Evolutionary conservation across 176 grass and related monocot genomes (phyloP).

Genomic region (Oryza meridionalis): DNA sequence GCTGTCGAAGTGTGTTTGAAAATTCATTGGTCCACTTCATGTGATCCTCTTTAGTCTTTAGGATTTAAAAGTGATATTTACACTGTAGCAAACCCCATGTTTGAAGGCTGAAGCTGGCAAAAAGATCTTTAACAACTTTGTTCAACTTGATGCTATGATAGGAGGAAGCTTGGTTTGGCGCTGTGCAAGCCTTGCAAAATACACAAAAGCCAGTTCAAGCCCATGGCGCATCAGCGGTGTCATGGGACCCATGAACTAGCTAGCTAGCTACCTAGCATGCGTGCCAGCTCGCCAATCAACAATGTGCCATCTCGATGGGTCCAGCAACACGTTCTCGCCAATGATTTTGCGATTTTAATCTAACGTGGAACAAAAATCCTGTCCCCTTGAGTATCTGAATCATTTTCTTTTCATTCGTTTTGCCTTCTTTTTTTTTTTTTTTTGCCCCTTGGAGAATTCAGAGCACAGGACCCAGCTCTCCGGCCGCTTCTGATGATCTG

Average conservation of each 20-base stretch:
- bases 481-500: too few relatives aligned
- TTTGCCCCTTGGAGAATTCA: not conserved
- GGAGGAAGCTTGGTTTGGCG: not conserved
- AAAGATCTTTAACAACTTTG: constrained; percentile 18
- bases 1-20: not conserved
- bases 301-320: not conserved
- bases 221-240: not conserved
- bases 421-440: not conserved
- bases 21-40: not conserved
- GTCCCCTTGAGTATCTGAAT: not conserved
- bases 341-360: constrained; percentile 1
- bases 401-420: not conserved
- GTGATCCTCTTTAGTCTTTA: not conserved
- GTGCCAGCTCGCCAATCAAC: not conserved
- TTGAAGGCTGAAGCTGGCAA: constrained; percentile 26
- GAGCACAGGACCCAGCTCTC: not conserved
- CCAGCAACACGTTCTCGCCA: constrained; percentile 24
- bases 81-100: not conserved
- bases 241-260: constrained; percentile 23
- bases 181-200: constrained; percentile 18
- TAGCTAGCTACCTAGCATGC: not conserved
- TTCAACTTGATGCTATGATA: constrained; percentile 23
- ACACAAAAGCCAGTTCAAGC: not conserved
- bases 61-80: not conserved
- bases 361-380: not conserved